These are phyloP conservation scores for Solanum lycopersicoides DNA, from an alignment of 257 asterid species.

Conservation along the genomic window DNA sequence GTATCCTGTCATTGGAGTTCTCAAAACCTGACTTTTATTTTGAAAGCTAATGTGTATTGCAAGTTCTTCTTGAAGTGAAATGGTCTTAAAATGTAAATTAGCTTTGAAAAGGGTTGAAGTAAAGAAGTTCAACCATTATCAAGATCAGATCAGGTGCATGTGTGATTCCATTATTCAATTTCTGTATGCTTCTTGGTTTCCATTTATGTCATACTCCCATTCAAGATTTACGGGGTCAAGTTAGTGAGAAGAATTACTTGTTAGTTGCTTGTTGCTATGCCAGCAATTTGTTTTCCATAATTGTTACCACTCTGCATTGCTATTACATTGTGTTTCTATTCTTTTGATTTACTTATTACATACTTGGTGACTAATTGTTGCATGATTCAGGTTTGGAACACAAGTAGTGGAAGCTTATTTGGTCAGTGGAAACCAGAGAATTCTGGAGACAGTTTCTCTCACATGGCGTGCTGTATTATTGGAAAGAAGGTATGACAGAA, in stretches of 20 bases:
- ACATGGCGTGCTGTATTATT: constrained; percentile 11
- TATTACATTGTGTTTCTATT: not conserved
- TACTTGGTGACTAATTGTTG: not conserved
- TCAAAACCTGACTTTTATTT: not conserved
- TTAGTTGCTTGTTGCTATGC: not conserved
- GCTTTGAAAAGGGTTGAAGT: not conserved
- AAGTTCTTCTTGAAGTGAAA: not conserved
- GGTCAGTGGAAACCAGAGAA: constrained; percentile 14
- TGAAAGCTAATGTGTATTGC: not conserved
- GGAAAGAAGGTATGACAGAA: constrained; percentile 17
- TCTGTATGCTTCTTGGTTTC: not conserved
- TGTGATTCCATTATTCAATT: not conserved
- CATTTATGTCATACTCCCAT: not conserved
- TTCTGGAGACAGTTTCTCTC: constrained; percentile 4
- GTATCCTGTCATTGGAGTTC: not conserved
- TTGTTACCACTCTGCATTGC: not conserved
- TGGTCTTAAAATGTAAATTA: not conserved
- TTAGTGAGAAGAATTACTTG: not conserved
- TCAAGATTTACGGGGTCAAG: not conserved
- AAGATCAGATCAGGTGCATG: not conserved
- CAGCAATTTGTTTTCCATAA: not conserved
- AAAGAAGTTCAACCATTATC: not conserved
- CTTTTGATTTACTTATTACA: not conserved
- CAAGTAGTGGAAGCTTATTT: constrained; percentile 12
- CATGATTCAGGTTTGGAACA: constrained; percentile 24